phyloP scores from a whole-genome alignment of 2,329 filamentous ascomycete genomes.

The Hypoxylon sp. region DNA sequence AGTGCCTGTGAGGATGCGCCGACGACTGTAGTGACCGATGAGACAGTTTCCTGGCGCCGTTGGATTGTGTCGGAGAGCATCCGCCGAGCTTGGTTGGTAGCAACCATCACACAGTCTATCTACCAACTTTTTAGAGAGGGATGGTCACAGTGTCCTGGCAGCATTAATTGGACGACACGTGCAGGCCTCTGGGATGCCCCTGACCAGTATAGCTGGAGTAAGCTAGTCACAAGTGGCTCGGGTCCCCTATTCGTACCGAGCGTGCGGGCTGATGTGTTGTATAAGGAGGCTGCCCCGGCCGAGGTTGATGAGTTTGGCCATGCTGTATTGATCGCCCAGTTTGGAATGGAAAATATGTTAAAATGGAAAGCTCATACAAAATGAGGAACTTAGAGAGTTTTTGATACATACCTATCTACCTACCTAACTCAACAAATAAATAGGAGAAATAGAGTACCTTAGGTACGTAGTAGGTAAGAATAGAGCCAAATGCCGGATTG shows the following conservation, averaged over 20 bases:
- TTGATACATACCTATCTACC: no score
- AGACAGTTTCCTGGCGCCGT: slow-evolving; percentile 15
- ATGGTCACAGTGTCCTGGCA: slow-evolving; percentile 23
- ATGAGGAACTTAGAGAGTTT: background rate
- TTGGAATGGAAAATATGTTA: slow-evolving; percentile 16
- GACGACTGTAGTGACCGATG: background rate
- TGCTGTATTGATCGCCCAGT: slow-evolving; percentile 16
- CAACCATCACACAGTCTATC: slow-evolving; percentile 26
- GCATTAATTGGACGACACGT: slow-evolving; percentile 29
- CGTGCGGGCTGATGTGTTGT: slow-evolving; percentile 20
- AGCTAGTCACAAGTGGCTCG: slow-evolving; percentile 12
- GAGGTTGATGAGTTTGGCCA: slow-evolving; percentile 32
- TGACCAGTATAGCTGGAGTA: slow-evolving; percentile 28
- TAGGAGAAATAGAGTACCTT: background rate
- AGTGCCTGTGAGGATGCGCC: background rate
- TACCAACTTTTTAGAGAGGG: slow-evolving; percentile 25
- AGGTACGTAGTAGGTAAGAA: background rate
- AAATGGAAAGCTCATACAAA: slow-evolving; percentile 21
- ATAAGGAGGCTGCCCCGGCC: slow-evolving; percentile 14
- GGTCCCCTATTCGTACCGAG: slow-evolving; percentile 23
- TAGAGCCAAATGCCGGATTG: background rate
- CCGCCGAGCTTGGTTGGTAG: slow-evolving; percentile 26
- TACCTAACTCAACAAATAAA: background rate
- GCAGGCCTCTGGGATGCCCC: slow-evolving; percentile 27
- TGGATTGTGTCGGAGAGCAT: slow-evolving; percentile 31